A percentile compares a stretch with the other conserved stretches of the same genome.
These are phyloP conservation scores for Cryptomeria japonica DNA, from an alignment of 75 land plant species.

Conservation along the genomic window DNA sequence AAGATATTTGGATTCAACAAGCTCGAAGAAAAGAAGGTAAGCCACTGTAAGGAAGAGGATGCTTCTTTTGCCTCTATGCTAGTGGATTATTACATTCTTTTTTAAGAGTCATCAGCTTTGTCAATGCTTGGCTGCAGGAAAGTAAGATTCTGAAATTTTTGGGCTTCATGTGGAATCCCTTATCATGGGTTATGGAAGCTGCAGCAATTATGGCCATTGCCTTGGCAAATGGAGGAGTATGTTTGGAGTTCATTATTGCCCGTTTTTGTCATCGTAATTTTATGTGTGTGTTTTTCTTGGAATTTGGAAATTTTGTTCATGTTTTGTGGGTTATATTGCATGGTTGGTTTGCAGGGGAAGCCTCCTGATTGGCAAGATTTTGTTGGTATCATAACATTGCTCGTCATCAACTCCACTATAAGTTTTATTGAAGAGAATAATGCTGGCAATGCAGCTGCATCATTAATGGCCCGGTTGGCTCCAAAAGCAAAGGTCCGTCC, in stretches of 20 bases:
- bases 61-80: background rate
- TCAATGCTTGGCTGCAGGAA: constrained; percentile 28
- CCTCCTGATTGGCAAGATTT: constrained; percentile 94
- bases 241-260: background rate
- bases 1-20: constrained; percentile 68
- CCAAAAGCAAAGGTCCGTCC: constrained; percentile 77
- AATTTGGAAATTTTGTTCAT: background rate
- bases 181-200: constrained; percentile 90
- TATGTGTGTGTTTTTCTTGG: background rate
- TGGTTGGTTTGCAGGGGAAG: constrained; percentile 49
- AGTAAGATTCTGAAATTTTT: constrained; percentile 86
- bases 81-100: background rate
- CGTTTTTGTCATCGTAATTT: background rate
- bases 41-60: background rate
- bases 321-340: background rate
- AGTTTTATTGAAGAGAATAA: constrained; percentile 92
- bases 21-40: constrained; percentile 64
- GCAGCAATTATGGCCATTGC: constrained; percentile 92
- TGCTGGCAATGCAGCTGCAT: constrained; percentile 92
- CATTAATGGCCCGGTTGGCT: constrained; percentile 93
- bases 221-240: constrained; percentile 82
- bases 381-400: constrained; percentile 67
- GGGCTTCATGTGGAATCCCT: constrained; percentile 93
- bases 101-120: background rate
- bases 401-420: constrained; percentile 88